phyloP scores from a whole-genome alignment of 805 yeast genomes.

The Ogataea kodamae region DNA sequence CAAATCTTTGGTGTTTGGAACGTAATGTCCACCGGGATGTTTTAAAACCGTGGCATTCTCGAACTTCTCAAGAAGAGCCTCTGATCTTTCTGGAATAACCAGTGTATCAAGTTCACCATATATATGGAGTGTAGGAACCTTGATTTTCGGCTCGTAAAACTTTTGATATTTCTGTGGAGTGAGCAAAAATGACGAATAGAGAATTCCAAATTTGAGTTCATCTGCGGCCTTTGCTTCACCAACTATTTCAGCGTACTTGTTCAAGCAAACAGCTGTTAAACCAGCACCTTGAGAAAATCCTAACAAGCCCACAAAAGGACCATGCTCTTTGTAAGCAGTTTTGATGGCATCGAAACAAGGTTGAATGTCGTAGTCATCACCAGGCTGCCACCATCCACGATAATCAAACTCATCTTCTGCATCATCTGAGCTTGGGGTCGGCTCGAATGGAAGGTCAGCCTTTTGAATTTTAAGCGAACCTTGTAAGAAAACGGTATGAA shows the following conservation, averaged over 20 bases:
- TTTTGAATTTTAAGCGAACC: slow-evolving; percentile 68
- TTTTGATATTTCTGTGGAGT: slow-evolving; percentile 27
- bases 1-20: slow-evolving; percentile 72
- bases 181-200: slow-evolving; percentile 61
- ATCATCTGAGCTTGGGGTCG: slow-evolving; percentile 30
- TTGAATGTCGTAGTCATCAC: slow-evolving; percentile 32
- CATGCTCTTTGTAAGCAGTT: slow-evolving; percentile 50
- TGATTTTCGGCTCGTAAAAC: slow-evolving; percentile 29
- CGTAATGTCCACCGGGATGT: slow-evolving; percentile 97
- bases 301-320: slow-evolving; percentile 83
- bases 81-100: slow-evolving; percentile 69
- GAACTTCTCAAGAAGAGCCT: slow-evolving; percentile 55
- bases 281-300: slow-evolving; percentile 98
- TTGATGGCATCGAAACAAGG: slow-evolving; percentile 49
- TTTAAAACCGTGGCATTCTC: slow-evolving; percentile 47
- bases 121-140: slow-evolving; percentile 59
- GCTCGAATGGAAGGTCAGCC: slow-evolving; percentile 70
- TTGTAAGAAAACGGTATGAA: slow-evolving; percentile 71
- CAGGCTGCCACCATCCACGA: slow-evolving; percentile 74
- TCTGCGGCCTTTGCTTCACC: slow-evolving; percentile 40
- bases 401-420: slow-evolving; percentile 27
- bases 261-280: slow-evolving; percentile 65
- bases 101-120: slow-evolving; percentile 86
- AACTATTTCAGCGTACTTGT: slow-evolving; percentile 52
- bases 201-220: slow-evolving; percentile 63